phyloP scores from a whole-genome alignment of 805 yeast species.

The Suhomyces emberorum region DNA sequence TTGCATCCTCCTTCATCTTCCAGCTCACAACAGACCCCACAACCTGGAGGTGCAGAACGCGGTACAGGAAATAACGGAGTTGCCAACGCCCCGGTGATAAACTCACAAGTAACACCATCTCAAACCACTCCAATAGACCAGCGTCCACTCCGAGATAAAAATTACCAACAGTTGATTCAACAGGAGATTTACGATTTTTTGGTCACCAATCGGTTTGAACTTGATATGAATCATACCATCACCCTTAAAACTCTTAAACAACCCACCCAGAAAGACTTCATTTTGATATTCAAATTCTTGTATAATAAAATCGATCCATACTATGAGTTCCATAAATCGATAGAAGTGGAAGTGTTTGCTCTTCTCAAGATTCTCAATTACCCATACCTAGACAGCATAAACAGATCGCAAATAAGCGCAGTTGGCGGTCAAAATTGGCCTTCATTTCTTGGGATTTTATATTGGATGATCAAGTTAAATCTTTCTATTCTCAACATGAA shows the following conservation, averaged over 20 bases:
- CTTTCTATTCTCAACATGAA: slow-evolving; percentile 26
- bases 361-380: slow-evolving; percentile 64
- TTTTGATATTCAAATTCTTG: slow-evolving; percentile 72
- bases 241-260: slow-evolving; percentile 59
- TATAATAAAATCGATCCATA: slow-evolving; percentile 78
- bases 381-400: slow-evolving; percentile 77
- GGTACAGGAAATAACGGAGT: not conserved
- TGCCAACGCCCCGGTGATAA: slow-evolving; percentile 8
- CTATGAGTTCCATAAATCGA: slow-evolving; percentile 60
- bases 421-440: slow-evolving; percentile 93
- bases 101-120: not conserved
- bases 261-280: slow-evolving; percentile 88
- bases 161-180: slow-evolving; percentile 61
- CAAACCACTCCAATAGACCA: slow-evolving; percentile 44
- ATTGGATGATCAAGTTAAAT: slow-evolving; percentile 71
- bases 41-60: not conserved
- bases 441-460: slow-evolving; percentile 71
- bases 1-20: slow-evolving; percentile 5
- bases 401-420: slow-evolving; percentile 82
- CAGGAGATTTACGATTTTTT: slow-evolving; percentile 68
- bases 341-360: slow-evolving; percentile 73
- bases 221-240: slow-evolving; percentile 69
- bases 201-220: slow-evolving; percentile 61
- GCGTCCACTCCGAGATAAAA: slow-evolving; percentile 73
- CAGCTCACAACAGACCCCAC: slow-evolving; percentile 10